These are phyloP conservation scores for Chlorella vulgaris DNA, from an alignment of 139 green algal species.

Conservation along the genomic window DNA sequence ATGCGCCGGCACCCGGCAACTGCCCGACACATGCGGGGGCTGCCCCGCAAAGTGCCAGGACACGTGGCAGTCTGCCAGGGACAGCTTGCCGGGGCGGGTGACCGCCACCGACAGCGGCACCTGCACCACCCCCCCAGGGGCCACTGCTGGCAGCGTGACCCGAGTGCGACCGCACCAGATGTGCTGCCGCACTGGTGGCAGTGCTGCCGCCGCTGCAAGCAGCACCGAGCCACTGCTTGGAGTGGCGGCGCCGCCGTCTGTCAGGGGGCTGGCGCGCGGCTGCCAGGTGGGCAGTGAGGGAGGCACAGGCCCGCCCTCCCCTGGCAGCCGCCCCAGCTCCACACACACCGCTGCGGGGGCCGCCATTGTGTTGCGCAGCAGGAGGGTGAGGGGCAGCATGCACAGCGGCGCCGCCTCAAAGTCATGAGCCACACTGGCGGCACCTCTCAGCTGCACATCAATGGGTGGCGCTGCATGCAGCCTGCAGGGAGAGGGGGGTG, in stretches of 20 bases:
- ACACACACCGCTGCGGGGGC: constrained; percentile 42
- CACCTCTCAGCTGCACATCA: constrained; percentile 19
- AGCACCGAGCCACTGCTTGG: not conserved
- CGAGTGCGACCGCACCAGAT: constrained; percentile 52
- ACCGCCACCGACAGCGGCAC: constrained; percentile 53
- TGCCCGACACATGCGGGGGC: constrained; percentile 4
- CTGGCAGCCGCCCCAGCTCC: constrained; percentile 23
- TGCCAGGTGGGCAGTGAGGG: not conserved
- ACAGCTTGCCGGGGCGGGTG: constrained; percentile 40
- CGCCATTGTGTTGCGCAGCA: constrained; percentile 63
- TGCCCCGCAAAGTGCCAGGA: constrained; percentile 10
- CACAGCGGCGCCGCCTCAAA: constrained; percentile 56
- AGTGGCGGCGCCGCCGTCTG: constrained; percentile 12
- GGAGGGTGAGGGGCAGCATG: constrained; percentile 55
- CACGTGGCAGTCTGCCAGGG: constrained; percentile 12
- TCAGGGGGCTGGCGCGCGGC: not conserved
- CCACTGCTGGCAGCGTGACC: constrained; percentile 35
- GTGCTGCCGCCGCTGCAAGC: not conserved
- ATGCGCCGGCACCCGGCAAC: not conserved
- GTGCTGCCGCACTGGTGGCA: constrained; percentile 46
- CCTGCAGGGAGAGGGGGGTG: not conserved
- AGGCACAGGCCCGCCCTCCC: not conserved
- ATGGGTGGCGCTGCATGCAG: constrained; percentile 28
- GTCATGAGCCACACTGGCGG: constrained; percentile 50
- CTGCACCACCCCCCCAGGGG: constrained; percentile 32